Base-by-base conservation (phyloP, 2,329 filamentous ascomycete species). In the Stachybotrys echinatus region DNA sequence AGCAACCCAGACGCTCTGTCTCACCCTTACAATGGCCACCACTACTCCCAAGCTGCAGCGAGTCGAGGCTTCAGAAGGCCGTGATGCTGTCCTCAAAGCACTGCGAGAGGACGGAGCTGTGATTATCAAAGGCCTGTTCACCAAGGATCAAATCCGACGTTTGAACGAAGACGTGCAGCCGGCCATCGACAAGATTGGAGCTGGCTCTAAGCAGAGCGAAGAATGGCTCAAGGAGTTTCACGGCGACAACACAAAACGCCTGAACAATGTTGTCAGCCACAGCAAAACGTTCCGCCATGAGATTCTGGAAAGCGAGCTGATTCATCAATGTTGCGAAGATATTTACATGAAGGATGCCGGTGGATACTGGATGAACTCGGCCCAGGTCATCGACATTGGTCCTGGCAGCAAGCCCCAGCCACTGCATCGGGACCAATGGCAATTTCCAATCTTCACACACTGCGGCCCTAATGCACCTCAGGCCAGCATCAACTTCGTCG, bases 331-430 rank as follows among this genome's bases (percentile, higher is more conserved):
- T n/a, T 61, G 54, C 45, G 53, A 59, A 43, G 54, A 53, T 14
- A 53, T 62, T 42, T 62, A 59, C 45, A 27, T 47, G 3, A 48
- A 55, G 31, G 59, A 62, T 23, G 56, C 58, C 1, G 61, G 61
- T n/a, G 56, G 54, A 17, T 64, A 63, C 54, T 64, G 61, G 61
- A 52, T 61, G 47, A 56, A 54, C 45, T 55, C 56, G 10, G 60
- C 56, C 3, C 56, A 58, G 39, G 48, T 58, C 45, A 60, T 62
- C 44, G 56, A 61, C 19, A 56, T 61, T 23, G 58, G 56, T 3
- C 44, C 44, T 6, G 44, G 44, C 6, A 46, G 44, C 23, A 46
- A 46, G 7, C 44, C 59, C 7, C 58, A 62, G 50, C 55, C 55
- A 18, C 45, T 64, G 10, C 62, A 64, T 37, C 53, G 57, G 5